Percentiles rank a stretch among this genome's conserved stretches.
phyloP scores from a whole-genome alignment of 1,139 yeast species.

The Yamadazyma dushanensis region DNA sequence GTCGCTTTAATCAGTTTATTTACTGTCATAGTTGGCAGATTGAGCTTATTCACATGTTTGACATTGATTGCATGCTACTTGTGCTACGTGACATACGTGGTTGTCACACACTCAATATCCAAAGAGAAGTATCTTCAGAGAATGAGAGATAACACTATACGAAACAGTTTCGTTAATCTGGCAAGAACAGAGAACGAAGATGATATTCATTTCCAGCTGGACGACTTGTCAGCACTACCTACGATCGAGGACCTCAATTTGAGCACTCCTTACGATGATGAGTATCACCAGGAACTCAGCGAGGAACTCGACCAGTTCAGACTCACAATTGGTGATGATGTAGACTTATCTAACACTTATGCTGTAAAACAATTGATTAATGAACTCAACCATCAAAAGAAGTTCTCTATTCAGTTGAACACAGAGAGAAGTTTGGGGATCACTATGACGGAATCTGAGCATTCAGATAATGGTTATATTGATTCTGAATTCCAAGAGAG shows the following conservation, averaged over 20 bases:
- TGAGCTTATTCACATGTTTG: constrained; percentile 47
- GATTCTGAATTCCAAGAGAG: neutral
- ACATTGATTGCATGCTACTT: constrained; percentile 52
- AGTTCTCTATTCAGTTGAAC: constrained; percentile 7
- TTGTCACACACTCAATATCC: constrained; percentile 29
- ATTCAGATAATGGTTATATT: neutral
- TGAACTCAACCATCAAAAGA: constrained; percentile 24
- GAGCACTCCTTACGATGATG: constrained; percentile 22
- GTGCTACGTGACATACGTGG: constrained; percentile 50
- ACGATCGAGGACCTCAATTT: constrained; percentile 30
- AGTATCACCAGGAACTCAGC: constrained; percentile 15
- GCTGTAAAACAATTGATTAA: constrained; percentile 35
- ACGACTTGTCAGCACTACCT: constrained; percentile 25
- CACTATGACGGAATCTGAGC: constrained; percentile 6
- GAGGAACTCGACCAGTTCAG: constrained; percentile 18
- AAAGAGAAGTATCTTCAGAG: constrained; percentile 20
- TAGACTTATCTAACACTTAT: constrained; percentile 27
- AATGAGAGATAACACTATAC: constrained; percentile 28
- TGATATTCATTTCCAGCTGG: constrained; percentile 15
- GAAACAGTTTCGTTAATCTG: constrained; percentile 15
- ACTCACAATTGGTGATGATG: constrained; percentile 13
- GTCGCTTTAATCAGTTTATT: constrained; percentile 44
- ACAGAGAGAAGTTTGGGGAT: constrained; percentile 9
- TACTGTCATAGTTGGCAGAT: constrained; percentile 43
- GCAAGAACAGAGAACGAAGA: constrained; percentile 7